Percentiles rank a stretch among this genome's conserved stretches.
These are phyloP conservation scores for Beauveria australis DNA, from an alignment of 2,329 filamentous ascomycete genomes.

Conservation along the genomic window DNA sequence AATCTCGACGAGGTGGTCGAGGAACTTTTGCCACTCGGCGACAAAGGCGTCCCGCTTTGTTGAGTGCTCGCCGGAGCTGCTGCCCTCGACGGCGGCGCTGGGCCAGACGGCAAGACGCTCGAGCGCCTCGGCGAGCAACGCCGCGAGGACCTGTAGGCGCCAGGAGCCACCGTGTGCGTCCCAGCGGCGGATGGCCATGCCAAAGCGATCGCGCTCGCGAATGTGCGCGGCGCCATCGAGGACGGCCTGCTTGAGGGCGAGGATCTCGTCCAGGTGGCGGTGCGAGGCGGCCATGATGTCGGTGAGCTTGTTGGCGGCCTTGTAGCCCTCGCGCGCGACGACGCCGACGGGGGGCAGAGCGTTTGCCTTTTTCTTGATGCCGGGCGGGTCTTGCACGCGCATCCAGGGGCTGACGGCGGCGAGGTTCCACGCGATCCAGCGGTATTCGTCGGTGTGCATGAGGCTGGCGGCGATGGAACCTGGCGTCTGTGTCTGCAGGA, in stretches of 20 bases:
- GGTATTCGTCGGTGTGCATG: slow-evolving; percentile 53
- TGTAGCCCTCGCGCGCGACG: slow-evolving; percentile 68
- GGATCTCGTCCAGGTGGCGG: slow-evolving; percentile 55
- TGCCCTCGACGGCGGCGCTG: neutral
- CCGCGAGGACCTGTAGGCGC: slow-evolving; percentile 62
- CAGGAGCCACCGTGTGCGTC: slow-evolving; percentile 55
- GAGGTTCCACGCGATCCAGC: slow-evolving; percentile 70
- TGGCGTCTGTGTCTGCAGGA: slow-evolving; percentile 36
- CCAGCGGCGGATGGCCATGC: slow-evolving; percentile 68
- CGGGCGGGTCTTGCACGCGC: slow-evolving; percentile 34
- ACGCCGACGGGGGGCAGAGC: slow-evolving; percentile 42
- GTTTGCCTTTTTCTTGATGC: slow-evolving; percentile 37
- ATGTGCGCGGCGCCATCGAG: slow-evolving; percentile 36
- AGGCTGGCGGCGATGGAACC: slow-evolving; percentile 46
- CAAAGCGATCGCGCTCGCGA: slow-evolving; percentile 53
- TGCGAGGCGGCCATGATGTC: slow-evolving; percentile 59
- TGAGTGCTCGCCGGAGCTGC: neutral
- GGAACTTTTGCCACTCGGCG: slow-evolving; percentile 43
- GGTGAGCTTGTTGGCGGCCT: slow-evolving; percentile 66
- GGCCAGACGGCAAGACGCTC: slow-evolving; percentile 28
- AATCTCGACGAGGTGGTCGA: slow-evolving; percentile 46
- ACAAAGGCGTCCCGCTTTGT: slow-evolving; percentile 39
- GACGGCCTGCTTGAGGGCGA: slow-evolving; percentile 48
- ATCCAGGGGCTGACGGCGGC: slow-evolving; percentile 69
- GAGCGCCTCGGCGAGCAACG: slow-evolving; percentile 56